These are phyloP conservation scores for Chlamydomonas asymmetrica DNA, from an alignment of 139 green algal genomes.

Conservation along the genomic window DNA sequence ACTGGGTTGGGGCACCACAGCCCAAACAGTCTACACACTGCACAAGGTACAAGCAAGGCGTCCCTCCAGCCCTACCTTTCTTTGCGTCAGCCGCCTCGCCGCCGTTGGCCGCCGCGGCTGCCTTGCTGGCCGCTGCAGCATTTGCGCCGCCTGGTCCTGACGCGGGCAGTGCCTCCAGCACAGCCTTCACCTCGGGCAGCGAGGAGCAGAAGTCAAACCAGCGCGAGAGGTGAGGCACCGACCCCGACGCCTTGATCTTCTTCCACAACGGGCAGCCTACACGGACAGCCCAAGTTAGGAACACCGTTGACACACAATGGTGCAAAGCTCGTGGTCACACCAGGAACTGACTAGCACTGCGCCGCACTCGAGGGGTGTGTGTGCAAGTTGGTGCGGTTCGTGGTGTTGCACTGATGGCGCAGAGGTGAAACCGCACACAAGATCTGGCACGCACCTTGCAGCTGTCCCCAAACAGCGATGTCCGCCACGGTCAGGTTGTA, in stretches of 20 bases:
- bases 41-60: too few species aligned
- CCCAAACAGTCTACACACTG: too few species aligned
- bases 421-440: too few species aligned
- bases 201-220: conserved; percentile 74
- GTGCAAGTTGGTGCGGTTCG: too few species aligned
- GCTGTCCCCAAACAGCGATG: conserved; percentile 81
- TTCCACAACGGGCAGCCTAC: conserved; percentile 67
- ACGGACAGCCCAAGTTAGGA: too few species aligned
- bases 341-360: too few species aligned
- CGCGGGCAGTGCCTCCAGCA: conserved; percentile 40
- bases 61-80: background rate
- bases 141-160: conserved; percentile 39
- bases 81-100: conserved; percentile 21
- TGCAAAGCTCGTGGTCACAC: too few species aligned
- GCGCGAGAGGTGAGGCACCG: conserved; percentile 73
- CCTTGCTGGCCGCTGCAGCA: conserved; percentile 27
- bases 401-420: too few species aligned
- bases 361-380: too few species aligned
- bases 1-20: too few species aligned
- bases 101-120: conserved; percentile 27
- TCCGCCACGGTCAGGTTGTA: conserved; percentile 80
- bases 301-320: too few species aligned
- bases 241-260: conserved; percentile 55
- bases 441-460: conserved; percentile 64
- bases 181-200: conserved; percentile 45